phyloP scores from a whole-genome alignment of 129 eudicot species.

The Apium graveolens region DNA sequence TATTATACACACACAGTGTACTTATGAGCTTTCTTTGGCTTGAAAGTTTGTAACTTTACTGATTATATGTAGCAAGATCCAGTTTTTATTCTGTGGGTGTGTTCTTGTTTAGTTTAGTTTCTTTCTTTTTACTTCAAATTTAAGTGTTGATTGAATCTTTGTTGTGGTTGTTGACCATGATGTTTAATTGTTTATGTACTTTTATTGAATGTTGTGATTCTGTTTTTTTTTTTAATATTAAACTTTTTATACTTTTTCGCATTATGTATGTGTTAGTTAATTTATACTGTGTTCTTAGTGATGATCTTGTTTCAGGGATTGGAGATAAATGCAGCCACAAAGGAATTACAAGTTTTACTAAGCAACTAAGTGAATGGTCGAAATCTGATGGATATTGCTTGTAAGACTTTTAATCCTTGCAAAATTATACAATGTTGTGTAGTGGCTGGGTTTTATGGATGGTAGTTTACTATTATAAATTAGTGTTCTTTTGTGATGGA shows the following conservation, averaged over 20 bases:
- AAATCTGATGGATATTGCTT: constrained; percentile 71
- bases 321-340: constrained; percentile 78
- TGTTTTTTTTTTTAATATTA: neutral
- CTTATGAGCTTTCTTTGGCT: neutral
- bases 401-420: constrained; percentile 27
- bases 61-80: neutral
- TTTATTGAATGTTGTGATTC: neutral
- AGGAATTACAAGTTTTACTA: constrained; percentile 61
- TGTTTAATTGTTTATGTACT: neutral
- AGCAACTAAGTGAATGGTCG: constrained; percentile 53
- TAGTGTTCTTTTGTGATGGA: neutral
- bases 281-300: neutral
- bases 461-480: neutral
- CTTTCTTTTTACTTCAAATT: neutral
- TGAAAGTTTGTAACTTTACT: neutral
- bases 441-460: no score
- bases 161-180: neutral
- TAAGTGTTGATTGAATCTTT: neutral
- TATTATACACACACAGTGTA: no score
- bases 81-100: neutral
- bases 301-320: constrained; percentile 43
- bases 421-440: neutral
- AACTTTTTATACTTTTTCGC: neutral
- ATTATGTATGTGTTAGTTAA: neutral
- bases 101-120: neutral